Percentiles rank a stretch among this genome's conserved stretches.
phyloP scores from a whole-genome alignment of 2,329 filamentous ascomycete species.

The Ceratocystis harringtonii region DNA sequence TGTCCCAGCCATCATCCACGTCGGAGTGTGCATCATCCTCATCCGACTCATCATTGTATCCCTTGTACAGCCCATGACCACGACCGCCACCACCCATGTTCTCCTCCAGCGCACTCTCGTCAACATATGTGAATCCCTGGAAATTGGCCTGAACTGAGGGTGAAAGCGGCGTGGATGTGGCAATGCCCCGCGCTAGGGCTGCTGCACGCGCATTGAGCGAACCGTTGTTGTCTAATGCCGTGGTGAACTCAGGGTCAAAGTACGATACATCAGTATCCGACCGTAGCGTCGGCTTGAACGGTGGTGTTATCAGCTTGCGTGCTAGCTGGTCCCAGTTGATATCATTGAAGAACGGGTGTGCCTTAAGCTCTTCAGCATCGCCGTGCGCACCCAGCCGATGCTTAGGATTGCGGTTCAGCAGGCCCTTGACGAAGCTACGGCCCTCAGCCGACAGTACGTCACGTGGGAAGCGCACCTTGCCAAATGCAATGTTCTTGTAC shows the following conservation, averaged over 20 bases:
- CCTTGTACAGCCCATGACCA: conserved; percentile 32
- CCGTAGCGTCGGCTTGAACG: conserved; percentile 95
- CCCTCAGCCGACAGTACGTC: conserved; percentile 91
- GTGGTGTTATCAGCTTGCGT: conserved; percentile 85
- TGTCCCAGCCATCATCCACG: conserved; percentile 43
- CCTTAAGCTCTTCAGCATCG: conserved; percentile 88
- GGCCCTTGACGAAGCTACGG: conserved; percentile 92
- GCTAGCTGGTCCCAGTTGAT: conserved; percentile 80
- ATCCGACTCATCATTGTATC: conserved; percentile 40
- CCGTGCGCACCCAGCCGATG: conserved; percentile 81
- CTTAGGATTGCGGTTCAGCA: conserved; percentile 92
- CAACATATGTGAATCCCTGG: conserved; percentile 97
- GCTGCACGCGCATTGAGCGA: conserved; percentile 86
- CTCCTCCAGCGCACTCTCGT: conserved; percentile 86
- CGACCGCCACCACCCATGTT: conserved; percentile 47
- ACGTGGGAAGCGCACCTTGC: conserved; percentile 89
- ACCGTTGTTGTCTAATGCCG: conserved; percentile 70
- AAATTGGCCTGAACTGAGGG: conserved; percentile 97
- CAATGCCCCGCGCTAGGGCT: conserved; percentile 69
- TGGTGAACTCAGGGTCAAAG: conserved; percentile 97
- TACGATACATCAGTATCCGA: conserved; percentile 93
- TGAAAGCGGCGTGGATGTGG: conserved; percentile 79
- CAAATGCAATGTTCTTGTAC: conserved; percentile 99
- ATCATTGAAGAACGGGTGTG: conserved; percentile 85
- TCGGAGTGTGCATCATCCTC: conserved; percentile 27